Evolutionary conservation across 177 flowering plant species (phyloP), one percentile per base, ranked within the genome.

Genomic region (Vitis hybrid): DNA sequence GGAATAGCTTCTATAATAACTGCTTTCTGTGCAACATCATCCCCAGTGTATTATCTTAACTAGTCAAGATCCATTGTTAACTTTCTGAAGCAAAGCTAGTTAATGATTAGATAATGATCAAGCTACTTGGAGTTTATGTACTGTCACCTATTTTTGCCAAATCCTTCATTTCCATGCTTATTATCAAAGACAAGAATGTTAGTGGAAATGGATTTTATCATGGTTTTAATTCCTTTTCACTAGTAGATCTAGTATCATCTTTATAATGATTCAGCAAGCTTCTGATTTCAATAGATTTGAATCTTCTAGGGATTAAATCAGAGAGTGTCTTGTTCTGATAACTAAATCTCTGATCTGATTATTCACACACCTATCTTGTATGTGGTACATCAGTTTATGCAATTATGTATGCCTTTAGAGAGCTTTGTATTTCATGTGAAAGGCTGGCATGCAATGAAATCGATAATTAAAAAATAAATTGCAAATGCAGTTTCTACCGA

Each of bases 401-500:
- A 26, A 26, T 26, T 26, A 26, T 26, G 30, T 26, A 2, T 26
- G 30, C 30, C 30, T 26, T 26, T 26, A 26, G 30, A 39, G 45
- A 7, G 1, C 45, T 39, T 39, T 39, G 45, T 39, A 39, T 5
- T 39, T 39, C 45, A 39, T 1, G 45, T 39, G 45, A 39, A 39
- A 39, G 45, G 8, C 8, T 1, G 45, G 6, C 45, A 39, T 39
- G 1, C 45, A 39, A 7, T 39, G 45, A 39, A 39, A 39, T 39
- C 0, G 45, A 39, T 39, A 39, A 39, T 39, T 39, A 39, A 39
- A 8, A 54, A 54, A 14, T 54, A 17, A 51, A 7, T 34, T 26
- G 45, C 51, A 7, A 60, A 3, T 81, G 82, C 87, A 89, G 93
- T 73, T 89, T 86, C 71, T 80, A 89, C 45, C 73, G 86, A 52